Conservation (phyloP, 768 basidiomycete species). For the Kwoniella sp. region DNA sequence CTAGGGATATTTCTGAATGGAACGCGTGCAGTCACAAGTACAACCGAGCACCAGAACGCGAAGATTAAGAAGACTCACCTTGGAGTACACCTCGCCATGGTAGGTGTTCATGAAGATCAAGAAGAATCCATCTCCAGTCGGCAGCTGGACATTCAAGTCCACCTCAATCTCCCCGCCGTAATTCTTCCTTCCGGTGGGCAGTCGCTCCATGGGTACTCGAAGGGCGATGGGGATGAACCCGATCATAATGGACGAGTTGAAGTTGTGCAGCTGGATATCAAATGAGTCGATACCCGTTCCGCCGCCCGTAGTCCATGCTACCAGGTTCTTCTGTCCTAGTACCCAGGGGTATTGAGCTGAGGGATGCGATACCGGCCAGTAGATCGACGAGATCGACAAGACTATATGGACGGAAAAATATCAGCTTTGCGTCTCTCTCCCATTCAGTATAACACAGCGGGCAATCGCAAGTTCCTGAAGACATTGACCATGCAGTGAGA, state of each 20-base stretch:
- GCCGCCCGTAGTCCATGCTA: constrained; percentile 51
- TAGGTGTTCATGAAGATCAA: constrained; percentile 54
- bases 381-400: constrained; percentile 41
- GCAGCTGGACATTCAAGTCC: constrained; percentile 36
- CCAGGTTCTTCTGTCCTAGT: constrained; percentile 46
- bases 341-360: constrained; percentile 46
- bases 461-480: not conserved
- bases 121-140: constrained; percentile 44
- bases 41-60: not conserved
- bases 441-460: too few species aligned
- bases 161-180: constrained; percentile 54
- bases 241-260: constrained; percentile 45
- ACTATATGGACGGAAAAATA: not conserved
- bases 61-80: constrained; percentile 23
- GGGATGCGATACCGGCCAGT: constrained; percentile 51
- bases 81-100: constrained; percentile 50
- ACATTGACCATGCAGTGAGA: not conserved
- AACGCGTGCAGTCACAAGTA: too few species aligned
- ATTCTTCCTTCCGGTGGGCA: constrained; percentile 44
- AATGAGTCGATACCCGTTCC: constrained; percentile 52
- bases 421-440: not conserved
- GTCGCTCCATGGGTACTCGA: constrained; percentile 50
- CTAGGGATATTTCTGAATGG: not conserved
- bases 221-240: constrained; percentile 52
- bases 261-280: constrained; percentile 54